Base-by-base conservation (phyloP, 345 rosid genomes). In the Turritis glabra region DNA sequence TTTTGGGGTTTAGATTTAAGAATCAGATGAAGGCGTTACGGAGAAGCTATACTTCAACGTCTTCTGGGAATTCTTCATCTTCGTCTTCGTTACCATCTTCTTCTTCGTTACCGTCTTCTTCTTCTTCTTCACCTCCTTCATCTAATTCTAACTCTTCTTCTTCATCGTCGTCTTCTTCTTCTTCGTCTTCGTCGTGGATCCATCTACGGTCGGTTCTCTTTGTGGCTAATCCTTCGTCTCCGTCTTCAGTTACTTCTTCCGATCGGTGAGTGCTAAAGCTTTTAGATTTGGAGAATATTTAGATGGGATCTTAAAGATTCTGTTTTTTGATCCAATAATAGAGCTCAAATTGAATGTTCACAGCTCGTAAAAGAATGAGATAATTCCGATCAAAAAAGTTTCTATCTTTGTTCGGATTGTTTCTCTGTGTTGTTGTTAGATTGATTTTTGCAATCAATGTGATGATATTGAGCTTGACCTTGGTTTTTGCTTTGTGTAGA, bases 181-280 rank as follows among this genome's bases (percentile, higher is more conserved):
- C 89, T 0, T 88, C 91, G 8, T 85, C 74, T 0, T 68, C 79
- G 7, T 77, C 81, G 32, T 94, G 98, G 98, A 79, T 84, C 83
- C 96, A 88, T 78, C 82, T 94, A 77, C 90, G 98, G 40, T 94
- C 97, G 55, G 95, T 91, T 76, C 88, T 94, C 12, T 86, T 91
- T 71, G 84, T 94, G 43, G 90, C 86, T 66, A 88, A 84, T 79
- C 88, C 87, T 69, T 89, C 98, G n/a, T 87, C 98, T 27, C 97
- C 95, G 32, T 92, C 86, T 82, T 87, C 89, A 58, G 83, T 84
- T 72, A 85, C 97, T 55, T 84, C 88, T 43, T 86, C 92, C 63
- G 90, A 87, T 84, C 91, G 97, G 97, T 88, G 85, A 87, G 96
- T 84, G 46, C n/a, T 38, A 12, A 29, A 61, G 52, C 29, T 64